Conservation (phyloP, 2,329 filamentous ascomycete species). For the Alternaria longipes region DNA sequence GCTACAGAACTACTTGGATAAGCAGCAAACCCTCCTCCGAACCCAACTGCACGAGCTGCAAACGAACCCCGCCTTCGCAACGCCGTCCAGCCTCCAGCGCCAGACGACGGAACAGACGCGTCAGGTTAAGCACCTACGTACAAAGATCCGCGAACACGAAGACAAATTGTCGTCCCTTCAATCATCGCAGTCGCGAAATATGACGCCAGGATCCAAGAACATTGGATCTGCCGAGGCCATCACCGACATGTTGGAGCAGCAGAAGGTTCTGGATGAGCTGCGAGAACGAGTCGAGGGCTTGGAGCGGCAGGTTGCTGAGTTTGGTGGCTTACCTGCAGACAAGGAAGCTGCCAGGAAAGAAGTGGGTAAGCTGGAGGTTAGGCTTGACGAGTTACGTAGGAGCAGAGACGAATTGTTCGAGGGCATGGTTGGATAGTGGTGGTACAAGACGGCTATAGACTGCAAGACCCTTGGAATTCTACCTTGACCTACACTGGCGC, state of each 20-base stretch:
- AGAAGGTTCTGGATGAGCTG: conserved; percentile 68
- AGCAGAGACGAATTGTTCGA: conserved; percentile 80
- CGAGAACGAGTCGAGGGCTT: conserved; percentile 67
- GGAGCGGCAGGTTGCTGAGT: conserved; percentile 70
- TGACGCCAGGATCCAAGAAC: conserved; percentile 43
- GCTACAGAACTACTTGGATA: conserved; percentile 45
- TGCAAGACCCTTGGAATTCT: conserved; percentile 1
- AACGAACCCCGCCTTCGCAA: conserved; percentile 47
- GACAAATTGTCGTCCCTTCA: conserved; percentile 52
- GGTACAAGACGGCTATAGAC: conserved; percentile 6
- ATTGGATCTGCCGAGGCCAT: conserved; percentile 62
- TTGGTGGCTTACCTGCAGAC: conserved; percentile 77
- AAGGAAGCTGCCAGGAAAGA: conserved; percentile 72
- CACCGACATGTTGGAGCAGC: conserved; percentile 66
- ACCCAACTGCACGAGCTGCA: conserved; percentile 43
- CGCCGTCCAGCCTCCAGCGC: conserved; percentile 67
- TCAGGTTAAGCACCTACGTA: conserved; percentile 70
- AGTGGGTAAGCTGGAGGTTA: conserved; percentile 71
- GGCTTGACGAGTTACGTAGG: conserved; percentile 69
- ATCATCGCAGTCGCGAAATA: conserved; percentile 27
- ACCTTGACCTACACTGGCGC: conserved; percentile 56
- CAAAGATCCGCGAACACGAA: conserved; percentile 73
- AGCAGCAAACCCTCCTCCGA: conserved; percentile 43
- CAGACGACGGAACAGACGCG: conserved; percentile 79
- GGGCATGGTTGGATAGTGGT: conserved; percentile 65